These are phyloP conservation scores for Austroboletus novae-zelandiae DNA, from an alignment of 1,284 basidiomycete genomes.

Conservation along the genomic window DNA sequence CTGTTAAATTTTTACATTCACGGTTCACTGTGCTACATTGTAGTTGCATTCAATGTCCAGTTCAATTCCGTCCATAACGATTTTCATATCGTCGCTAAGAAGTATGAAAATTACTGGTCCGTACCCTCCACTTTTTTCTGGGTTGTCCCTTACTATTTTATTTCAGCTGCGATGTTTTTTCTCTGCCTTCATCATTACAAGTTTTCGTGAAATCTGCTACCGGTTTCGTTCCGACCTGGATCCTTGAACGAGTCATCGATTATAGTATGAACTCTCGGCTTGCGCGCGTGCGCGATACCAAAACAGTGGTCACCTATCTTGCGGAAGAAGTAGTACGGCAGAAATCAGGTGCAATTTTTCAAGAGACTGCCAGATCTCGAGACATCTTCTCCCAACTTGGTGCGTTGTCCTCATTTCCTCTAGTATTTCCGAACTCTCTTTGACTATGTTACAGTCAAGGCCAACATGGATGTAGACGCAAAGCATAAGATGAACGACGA, in stretches of 20 bases:
- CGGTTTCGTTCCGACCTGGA: constrained; percentile 15
- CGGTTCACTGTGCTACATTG: constrained; percentile 30
- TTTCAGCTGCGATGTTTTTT: constrained; percentile 20
- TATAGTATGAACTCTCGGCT: constrained; percentile 36
- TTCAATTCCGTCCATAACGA: constrained; percentile 36
- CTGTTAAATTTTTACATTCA: neutral
- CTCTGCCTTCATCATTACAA: constrained; percentile 10
- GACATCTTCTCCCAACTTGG: constrained; percentile 45
- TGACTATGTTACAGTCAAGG: constrained; percentile 42
- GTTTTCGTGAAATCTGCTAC: constrained; percentile 15
- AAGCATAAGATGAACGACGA: constrained; percentile 44
- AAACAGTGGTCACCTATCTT: constrained; percentile 17
- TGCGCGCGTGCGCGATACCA: constrained; percentile 33
- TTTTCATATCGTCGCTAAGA: constrained; percentile 37
- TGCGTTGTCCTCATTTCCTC: constrained; percentile 13
- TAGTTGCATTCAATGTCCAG: constrained; percentile 38
- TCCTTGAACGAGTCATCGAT: constrained; percentile 38
- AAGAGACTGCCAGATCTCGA: constrained; percentile 31
- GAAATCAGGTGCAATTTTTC: constrained; percentile 36
- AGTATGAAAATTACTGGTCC: constrained; percentile 35
- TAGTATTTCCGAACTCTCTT: neutral
- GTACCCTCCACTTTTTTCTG: constrained; percentile 3
- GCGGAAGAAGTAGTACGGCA: constrained; percentile 40
- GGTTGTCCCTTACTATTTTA: neutral
- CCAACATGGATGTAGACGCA: constrained; percentile 46